Evolutionary conservation across 2,329 filamentous ascomycete genomes (phyloP).

Genomic region (Fusarium tupiense): DNA sequence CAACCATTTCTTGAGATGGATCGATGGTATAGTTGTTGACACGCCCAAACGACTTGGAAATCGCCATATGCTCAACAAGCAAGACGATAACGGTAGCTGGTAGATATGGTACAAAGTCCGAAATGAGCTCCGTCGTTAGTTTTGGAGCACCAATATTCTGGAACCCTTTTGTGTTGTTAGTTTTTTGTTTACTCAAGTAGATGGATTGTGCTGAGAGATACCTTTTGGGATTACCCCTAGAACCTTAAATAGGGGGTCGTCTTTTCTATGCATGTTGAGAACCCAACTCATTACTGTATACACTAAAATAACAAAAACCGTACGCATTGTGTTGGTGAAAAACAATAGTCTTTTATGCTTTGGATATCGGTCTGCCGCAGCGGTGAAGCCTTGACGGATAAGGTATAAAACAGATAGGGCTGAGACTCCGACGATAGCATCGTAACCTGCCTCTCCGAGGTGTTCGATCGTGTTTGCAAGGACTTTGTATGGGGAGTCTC

Average conservation of each 20-base stretch:
- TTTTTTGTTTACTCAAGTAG: background rate
- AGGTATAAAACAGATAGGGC: conserved; percentile 81
- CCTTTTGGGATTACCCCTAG: conserved; percentile 80
- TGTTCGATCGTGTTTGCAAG: conserved; percentile 84
- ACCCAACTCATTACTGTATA: conserved; percentile 93
- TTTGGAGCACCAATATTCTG: conserved; percentile 78
- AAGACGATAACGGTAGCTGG: conserved; percentile 93
- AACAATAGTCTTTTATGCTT: conserved; percentile 79
- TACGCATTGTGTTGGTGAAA: conserved; percentile 90
- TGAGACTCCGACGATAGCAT: conserved; percentile 89
- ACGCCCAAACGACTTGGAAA: conserved; percentile 94
- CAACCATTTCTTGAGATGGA: conserved; percentile 94
- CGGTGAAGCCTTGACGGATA: conserved; percentile 74
- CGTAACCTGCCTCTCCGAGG: conserved; percentile 72
- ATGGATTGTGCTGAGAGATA: conserved; percentile 23
- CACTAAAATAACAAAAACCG: conserved; percentile 88
- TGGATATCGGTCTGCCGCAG: conserved; percentile 74
- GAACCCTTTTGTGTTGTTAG: conserved; percentile 66
- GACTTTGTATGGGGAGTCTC: conserved; percentile 82
- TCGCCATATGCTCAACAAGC: conserved; percentile 95
- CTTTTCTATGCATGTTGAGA: conserved; percentile 74
- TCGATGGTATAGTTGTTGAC: conserved; percentile 97
- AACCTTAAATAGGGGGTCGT: conserved; percentile 76
- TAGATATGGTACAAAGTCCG: conserved; percentile 74
- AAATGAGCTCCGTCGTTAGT: conserved; percentile 73